Evolutionary conservation across 2,329 filamentous ascomycete species (phyloP).

Genomic region (Fusarium torulosum): DNA sequence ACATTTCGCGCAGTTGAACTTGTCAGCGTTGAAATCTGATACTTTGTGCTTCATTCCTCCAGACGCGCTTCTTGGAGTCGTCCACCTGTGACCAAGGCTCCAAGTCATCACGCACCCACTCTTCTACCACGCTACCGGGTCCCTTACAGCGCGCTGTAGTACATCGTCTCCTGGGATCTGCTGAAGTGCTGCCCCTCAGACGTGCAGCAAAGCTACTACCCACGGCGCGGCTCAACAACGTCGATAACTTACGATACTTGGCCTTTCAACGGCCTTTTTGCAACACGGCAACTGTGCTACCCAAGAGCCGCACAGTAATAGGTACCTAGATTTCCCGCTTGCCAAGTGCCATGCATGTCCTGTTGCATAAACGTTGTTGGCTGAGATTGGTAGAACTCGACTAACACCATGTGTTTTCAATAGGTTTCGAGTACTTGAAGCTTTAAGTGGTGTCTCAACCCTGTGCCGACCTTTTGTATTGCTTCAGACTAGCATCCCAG

Average conservation of each 20-base stretch:
- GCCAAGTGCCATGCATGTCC: conserved; percentile 3
- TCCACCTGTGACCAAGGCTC: conserved; percentile 3
- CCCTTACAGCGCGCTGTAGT: conserved; percentile 28
- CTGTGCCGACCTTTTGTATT: conserved; percentile 8
- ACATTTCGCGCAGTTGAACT: conserved; percentile 35
- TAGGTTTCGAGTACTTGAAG: conserved; percentile 32
- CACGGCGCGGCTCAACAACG: conserved; percentile 9
- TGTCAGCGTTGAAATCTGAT: conserved; percentile 21
- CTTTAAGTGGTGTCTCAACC: conserved; percentile 25
- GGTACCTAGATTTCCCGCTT: conserved; percentile 19
- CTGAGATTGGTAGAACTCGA: conserved; percentile 7
- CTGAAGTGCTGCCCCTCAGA: conserved; percentile 32
- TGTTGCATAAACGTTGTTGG: conserved; percentile 26
- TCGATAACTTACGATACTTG: conserved; percentile 3
- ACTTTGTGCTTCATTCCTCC: conserved; percentile 37
- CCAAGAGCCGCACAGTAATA: conserved; percentile 4
- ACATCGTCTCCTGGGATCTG: conserved; percentile 31
- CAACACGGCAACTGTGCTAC: conserved; percentile 4
- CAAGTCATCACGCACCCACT: conserved; percentile 19
- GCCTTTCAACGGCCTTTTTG: conserved; percentile 20
- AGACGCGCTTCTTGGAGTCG: not conserved
- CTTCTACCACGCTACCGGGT: conserved; percentile 27
- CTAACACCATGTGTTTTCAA: conserved; percentile 34
- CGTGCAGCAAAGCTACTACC: conserved; percentile 15
- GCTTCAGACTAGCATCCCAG: conserved; percentile 14